These are phyloP conservation scores for Corniculantispora saksenae DNA, from an alignment of 2,329 filamentous ascomycete species.

Conservation along the genomic window DNA sequence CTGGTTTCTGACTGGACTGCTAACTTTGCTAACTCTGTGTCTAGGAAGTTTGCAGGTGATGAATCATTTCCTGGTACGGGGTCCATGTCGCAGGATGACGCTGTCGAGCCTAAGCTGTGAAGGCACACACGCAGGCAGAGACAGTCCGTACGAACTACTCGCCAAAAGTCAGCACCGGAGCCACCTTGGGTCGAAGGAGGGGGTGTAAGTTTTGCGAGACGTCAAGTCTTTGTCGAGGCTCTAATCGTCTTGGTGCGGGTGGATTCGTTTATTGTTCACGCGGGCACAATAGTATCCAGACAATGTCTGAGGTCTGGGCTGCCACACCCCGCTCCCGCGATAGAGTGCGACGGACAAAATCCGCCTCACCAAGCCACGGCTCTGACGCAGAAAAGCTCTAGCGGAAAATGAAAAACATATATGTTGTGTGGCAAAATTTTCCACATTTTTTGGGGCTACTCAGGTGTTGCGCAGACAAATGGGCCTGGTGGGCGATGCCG, in stretches of 20 bases:
- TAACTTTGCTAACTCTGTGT: background rate
- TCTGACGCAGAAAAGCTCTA: background rate
- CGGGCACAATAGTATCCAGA: background rate
- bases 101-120: constrained; percentile 35
- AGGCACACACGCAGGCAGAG: background rate
- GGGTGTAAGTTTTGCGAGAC: background rate
- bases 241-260: background rate
- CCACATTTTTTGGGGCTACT: background rate
- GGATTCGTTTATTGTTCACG: background rate
- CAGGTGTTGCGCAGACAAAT: background rate
- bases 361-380: background rate
- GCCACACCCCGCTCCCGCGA: background rate
- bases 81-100: constrained; percentile 33
- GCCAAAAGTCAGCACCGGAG: background rate
- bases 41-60: constrained; percentile 55
- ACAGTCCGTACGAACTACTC: background rate
- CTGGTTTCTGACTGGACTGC: background rate
- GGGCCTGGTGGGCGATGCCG: background rate
- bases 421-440: background rate
- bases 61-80: constrained; percentile 52
- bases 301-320: constrained; percentile 11
- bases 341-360: background rate
- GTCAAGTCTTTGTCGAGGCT: background rate
- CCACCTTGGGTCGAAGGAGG: background rate
- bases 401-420: no score